Conservation (phyloP, 2,329 filamentous ascomycete genomes). For the Pseudofabraea citricarpa region DNA sequence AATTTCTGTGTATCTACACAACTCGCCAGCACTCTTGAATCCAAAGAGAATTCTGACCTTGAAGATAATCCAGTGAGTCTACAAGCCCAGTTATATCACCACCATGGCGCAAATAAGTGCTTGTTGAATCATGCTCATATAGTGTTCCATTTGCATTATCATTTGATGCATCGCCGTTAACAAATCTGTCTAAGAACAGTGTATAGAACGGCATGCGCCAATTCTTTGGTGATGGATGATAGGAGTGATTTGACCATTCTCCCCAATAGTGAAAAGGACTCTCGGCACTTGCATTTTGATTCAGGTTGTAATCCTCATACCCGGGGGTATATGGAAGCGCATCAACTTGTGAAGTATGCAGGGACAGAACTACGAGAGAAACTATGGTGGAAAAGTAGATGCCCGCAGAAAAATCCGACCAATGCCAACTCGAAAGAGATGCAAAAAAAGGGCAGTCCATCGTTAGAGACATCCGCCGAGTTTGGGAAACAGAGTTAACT, state of each 20-base stretch:
- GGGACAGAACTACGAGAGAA: too few relatives aligned
- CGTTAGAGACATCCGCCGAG: not conserved
- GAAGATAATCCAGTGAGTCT: constrained; percentile 59
- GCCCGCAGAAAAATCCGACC: too few relatives aligned
- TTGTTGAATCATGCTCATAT: constrained; percentile 53
- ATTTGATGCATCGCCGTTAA: constrained; percentile 61
- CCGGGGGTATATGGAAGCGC: not conserved
- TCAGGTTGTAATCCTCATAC: constrained; percentile 1
- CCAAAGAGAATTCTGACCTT: constrained; percentile 34
- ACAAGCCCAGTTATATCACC: constrained; percentile 53
- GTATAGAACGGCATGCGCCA: constrained; percentile 50
- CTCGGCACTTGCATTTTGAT: not conserved
- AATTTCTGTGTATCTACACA: too few relatives aligned
- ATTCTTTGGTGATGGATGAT: constrained; percentile 2
- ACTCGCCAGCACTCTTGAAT: too few relatives aligned
- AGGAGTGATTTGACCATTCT: not conserved
- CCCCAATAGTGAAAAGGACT: not conserved
- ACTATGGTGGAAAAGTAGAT: too few relatives aligned
- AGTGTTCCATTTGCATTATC: constrained; percentile 56
- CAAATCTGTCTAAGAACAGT: constrained; percentile 57
- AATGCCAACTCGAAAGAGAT: too few relatives aligned
- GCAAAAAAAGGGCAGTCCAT: too few relatives aligned
- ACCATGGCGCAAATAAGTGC: constrained; percentile 57
- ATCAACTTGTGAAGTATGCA: too few relatives aligned
- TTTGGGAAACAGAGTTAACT: not conserved